Conservation (phyloP, 768 basidiomycete species). For the Mrakia blollopis region DNA sequence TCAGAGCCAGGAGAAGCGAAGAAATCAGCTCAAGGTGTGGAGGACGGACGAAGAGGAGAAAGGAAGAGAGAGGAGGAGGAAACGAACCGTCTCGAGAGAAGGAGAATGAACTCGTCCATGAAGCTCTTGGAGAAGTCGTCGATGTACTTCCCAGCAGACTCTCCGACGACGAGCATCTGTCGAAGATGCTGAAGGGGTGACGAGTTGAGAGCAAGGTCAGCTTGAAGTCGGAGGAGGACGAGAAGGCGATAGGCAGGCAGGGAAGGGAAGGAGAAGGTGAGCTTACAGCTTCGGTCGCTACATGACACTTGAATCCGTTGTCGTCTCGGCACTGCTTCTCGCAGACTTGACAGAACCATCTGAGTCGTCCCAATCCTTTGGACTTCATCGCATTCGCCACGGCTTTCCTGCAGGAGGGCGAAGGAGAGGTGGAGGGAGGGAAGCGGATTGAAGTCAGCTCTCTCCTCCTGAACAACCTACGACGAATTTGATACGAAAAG, state of each 20-base stretch:
- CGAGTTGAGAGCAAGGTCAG: slow-evolving; percentile 50
- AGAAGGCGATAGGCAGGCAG: neutral
- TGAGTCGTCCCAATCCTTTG: slow-evolving; percentile 83
- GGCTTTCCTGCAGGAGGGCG: slow-evolving; percentile 19
- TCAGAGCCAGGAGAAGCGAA: neutral
- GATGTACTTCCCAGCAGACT: slow-evolving; percentile 87
- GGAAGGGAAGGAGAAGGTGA: slow-evolving; percentile 25
- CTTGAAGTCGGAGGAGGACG: neutral
- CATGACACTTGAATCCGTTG: slow-evolving; percentile 98
- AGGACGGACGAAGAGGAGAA: neutral
- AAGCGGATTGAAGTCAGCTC: slow-evolving; percentile 4
- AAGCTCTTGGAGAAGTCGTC: slow-evolving; percentile 81
- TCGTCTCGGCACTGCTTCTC: slow-evolving; percentile 94
- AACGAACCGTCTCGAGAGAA: slow-evolving; percentile 74
- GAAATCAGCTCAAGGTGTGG: neutral
- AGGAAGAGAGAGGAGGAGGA: neutral
- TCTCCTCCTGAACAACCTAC: neutral
- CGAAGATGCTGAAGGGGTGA: slow-evolving; percentile 62
- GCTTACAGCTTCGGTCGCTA: slow-evolving; percentile 46
- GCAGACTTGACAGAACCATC: slow-evolving; percentile 99
- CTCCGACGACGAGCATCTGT: slow-evolving; percentile 95
- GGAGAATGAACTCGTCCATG: slow-evolving; percentile 82
- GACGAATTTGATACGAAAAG: neutral
- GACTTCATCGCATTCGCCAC: slow-evolving; percentile 95
- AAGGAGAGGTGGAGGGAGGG: neutral